Evolutionary conservation across 805 yeast species (phyloP).

Genomic region (Diddensiella santjacobensis): DNA sequence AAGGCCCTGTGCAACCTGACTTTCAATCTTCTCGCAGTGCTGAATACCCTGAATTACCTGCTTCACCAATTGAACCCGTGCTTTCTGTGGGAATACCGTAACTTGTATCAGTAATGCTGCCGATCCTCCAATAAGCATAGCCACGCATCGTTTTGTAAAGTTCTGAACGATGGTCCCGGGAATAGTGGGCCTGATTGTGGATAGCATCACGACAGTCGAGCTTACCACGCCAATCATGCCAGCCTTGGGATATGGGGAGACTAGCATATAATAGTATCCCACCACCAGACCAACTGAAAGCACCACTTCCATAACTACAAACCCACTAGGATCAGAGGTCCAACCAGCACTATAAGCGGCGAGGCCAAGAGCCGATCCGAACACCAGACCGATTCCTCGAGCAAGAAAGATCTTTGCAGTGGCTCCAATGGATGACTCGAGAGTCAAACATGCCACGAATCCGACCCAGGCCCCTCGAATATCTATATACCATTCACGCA

Average conservation of each 20-base stretch:
- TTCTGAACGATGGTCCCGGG: slow-evolving; percentile 41
- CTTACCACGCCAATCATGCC: slow-evolving; percentile 48
- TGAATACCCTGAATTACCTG: slow-evolving; percentile 42
- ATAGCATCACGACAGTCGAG: slow-evolving; percentile 44
- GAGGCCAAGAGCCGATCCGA: slow-evolving; percentile 50
- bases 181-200: slow-evolving; percentile 39
- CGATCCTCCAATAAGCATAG: slow-evolving; percentile 49
- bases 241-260: slow-evolving; percentile 48
- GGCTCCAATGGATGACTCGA: slow-evolving; percentile 51
- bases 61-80: slow-evolving; percentile 42
- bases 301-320: slow-evolving; percentile 42
- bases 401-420: slow-evolving; percentile 46
- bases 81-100: slow-evolving; percentile 44
- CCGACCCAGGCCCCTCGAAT: slow-evolving; percentile 53
- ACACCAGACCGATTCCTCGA: slow-evolving; percentile 45
- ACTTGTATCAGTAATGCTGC: slow-evolving; percentile 46
- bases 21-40: slow-evolving; percentile 38
- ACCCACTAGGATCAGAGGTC: slow-evolving; percentile 18
- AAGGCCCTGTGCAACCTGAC: slow-evolving; percentile 40
- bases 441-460: slow-evolving; percentile 46
- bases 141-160: slow-evolving; percentile 49
- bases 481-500: slow-evolving; percentile 47
- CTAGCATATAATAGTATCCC: slow-evolving; percentile 44
- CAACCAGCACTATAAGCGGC: slow-evolving; percentile 44
- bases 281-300: slow-evolving; percentile 44